Percentiles rank a stretch among this genome's conserved stretches.
Conservation (phyloP, 106 monocot species). For the Agapanthus africanus region DNA sequence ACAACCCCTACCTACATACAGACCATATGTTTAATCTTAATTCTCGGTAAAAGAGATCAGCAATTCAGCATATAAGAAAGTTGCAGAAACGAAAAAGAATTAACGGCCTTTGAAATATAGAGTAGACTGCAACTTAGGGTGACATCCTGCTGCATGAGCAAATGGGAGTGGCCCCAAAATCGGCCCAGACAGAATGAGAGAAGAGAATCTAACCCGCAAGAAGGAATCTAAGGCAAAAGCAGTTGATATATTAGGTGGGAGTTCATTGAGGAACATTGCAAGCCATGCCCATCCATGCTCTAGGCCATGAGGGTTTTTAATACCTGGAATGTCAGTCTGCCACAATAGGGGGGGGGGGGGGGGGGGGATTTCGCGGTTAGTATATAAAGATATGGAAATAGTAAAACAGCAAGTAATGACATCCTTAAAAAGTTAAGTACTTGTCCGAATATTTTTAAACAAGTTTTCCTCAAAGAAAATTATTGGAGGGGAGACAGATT, state of each 20-base stretch:
- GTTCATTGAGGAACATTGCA: slow-evolving; percentile 67
- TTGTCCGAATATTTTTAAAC: neutral
- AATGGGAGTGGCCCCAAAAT: no score
- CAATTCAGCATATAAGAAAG: neutral
- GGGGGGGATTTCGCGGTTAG: no score
- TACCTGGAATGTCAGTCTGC: slow-evolving; percentile 60
- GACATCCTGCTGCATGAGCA: no score
- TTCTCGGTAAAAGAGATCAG: neutral
- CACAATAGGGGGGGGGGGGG: no score
- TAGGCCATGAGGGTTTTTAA: slow-evolving; percentile 64
- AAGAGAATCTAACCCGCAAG: slow-evolving; percentile 45
- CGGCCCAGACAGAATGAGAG: no score
- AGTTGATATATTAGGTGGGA: slow-evolving; percentile 51
- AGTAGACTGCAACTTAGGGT: no score
- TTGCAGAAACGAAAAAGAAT: neutral
- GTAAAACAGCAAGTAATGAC: neutral
- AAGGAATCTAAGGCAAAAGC: slow-evolving; percentile 73
- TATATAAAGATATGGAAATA: neutral
- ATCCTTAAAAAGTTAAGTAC: neutral
- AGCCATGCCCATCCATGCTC: slow-evolving; percentile 93
- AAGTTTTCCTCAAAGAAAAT: neutral
- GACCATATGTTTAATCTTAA: no score
- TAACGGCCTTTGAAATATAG: no score
- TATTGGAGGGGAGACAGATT: no score
- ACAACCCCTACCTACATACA: no score